phyloP scores from a whole-genome alignment of 2,329 filamentous ascomycete species.

The Trichoderma aggressivum region DNA sequence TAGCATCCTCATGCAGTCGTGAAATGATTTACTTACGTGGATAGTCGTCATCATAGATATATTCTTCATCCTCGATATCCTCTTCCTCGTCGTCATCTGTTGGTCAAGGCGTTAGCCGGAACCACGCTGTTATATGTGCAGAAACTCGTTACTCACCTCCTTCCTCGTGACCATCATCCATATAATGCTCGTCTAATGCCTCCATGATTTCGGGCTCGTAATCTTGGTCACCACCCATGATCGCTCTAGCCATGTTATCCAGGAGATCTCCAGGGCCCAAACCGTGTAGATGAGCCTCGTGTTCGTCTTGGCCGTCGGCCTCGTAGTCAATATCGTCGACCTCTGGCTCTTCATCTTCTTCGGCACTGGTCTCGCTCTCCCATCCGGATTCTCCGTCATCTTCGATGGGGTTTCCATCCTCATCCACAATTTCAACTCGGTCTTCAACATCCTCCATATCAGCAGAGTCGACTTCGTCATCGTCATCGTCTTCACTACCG shows the following conservation, averaged over 20 bases:
- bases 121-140: background rate
- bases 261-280: conserved; percentile 47
- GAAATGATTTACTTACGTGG: conserved; percentile 45
- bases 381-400: conserved; percentile 60
- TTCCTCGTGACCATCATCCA: conserved; percentile 58
- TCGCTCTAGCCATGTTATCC: conserved; percentile 54
- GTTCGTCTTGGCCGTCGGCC: conserved; percentile 52
- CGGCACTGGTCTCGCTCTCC: conserved; percentile 59
- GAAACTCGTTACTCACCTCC: conserved; percentile 40
- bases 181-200: conserved; percentile 50
- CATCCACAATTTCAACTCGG: conserved; percentile 58
- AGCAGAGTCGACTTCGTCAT: conserved; percentile 43
- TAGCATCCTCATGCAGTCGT: background rate
- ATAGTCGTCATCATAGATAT: conserved; percentile 59
- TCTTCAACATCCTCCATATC: conserved; percentile 54
- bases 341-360: conserved; percentile 52
- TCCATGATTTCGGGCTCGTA: conserved; percentile 54
- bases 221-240: conserved; percentile 51
- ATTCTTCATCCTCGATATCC: conserved; percentile 65
- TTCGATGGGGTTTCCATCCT: conserved; percentile 57
- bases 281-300: conserved; percentile 47
- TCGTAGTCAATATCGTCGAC: conserved; percentile 55
- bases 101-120: background rate
- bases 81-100: conserved; percentile 59
- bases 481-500: conserved; percentile 51